A percentile compares a stretch with the other conserved stretches of the same genome.
phyloP scores from a whole-genome alignment of 2,329 filamentous ascomycete genomes.

The Fusarium sp. region DNA sequence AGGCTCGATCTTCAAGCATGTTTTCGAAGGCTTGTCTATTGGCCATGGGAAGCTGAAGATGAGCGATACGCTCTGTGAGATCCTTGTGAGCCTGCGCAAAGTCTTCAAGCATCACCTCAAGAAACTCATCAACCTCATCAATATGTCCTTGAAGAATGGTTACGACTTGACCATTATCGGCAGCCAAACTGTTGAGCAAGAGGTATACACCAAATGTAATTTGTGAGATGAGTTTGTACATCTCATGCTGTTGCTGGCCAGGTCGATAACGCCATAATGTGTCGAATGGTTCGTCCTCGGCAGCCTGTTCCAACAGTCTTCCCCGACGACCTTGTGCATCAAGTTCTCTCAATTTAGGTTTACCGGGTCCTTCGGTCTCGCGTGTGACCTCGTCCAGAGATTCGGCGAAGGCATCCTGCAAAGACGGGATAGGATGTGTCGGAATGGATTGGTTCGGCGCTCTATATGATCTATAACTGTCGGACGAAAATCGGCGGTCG shows the following conservation, averaged over 20 bases:
- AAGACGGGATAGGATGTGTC: slow-evolving; percentile 76
- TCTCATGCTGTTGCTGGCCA: slow-evolving; percentile 83
- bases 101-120: slow-evolving; percentile 88
- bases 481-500: slow-evolving; percentile 35
- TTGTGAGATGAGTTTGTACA: slow-evolving; percentile 91
- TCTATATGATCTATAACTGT: slow-evolving; percentile 41
- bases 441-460: slow-evolving; percentile 46
- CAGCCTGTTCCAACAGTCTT: slow-evolving; percentile 73
- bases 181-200: slow-evolving; percentile 84
- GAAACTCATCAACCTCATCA: slow-evolving; percentile 91
- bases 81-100: slow-evolving; percentile 82
- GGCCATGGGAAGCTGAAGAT: slow-evolving; percentile 83
- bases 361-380: slow-evolving; percentile 53
- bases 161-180: slow-evolving; percentile 88
- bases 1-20: slow-evolving; percentile 86
- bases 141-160: slow-evolving; percentile 92
- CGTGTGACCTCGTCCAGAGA: slow-evolving; percentile 78
- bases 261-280: slow-evolving; percentile 81
- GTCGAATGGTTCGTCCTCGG: slow-evolving; percentile 77
- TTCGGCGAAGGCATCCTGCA: slow-evolving; percentile 87
- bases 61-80: slow-evolving; percentile 81
- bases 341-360: slow-evolving; percentile 65
- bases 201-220: slow-evolving; percentile 95
- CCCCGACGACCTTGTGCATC: slow-evolving; percentile 73
- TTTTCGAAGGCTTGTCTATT: slow-evolving; percentile 86